Evolutionary conservation across 306 rosid genomes (phyloP).

Genomic region (Dryas drummondii): DNA sequence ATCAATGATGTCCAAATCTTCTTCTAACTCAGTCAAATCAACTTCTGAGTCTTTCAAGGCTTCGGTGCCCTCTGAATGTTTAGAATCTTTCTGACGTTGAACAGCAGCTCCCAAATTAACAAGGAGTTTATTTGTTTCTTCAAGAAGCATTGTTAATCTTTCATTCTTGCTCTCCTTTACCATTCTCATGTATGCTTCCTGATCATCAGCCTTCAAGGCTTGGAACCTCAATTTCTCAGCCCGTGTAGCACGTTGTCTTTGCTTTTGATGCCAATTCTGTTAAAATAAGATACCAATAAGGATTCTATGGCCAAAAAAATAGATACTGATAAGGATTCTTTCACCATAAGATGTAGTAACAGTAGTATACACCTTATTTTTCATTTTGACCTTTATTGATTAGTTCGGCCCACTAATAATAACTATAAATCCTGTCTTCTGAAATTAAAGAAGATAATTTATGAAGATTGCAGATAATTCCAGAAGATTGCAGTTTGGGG

Average conservation of each 20-base stretch:
- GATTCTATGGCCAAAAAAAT: neutral
- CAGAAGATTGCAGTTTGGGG: constrained; percentile 9
- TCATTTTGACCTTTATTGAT: constrained; percentile 10
- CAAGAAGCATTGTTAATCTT: constrained; percentile 83
- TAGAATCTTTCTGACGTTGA: constrained; percentile 92
- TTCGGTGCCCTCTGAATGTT: constrained; percentile 74
- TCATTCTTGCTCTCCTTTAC: constrained; percentile 99
- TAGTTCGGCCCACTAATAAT: constrained; percentile 14
- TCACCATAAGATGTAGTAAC: constrained; percentile 18
- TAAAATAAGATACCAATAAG: constrained; percentile 19
- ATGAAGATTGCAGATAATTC: constrained; percentile 6
- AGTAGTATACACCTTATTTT: neutral
- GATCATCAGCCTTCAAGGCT: constrained; percentile 97
- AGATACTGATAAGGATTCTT: constrained; percentile 13
- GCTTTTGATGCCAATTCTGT: constrained; percentile 99
- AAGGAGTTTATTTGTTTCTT: constrained; percentile 96
- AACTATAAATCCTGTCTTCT: constrained; percentile 4
- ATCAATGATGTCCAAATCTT: constrained; percentile 66
- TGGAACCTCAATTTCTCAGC: constrained; percentile 98
- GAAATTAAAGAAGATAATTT: constrained; percentile 16
- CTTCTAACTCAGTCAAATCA: constrained; percentile 77
- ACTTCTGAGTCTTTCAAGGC: constrained; percentile 76
- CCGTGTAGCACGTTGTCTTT: constrained; percentile 92
- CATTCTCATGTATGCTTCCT: constrained; percentile 99
- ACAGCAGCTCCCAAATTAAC: constrained; percentile 99